A percentile compares a stretch with the other conserved stretches of the same genome.
Conservation (phyloP, 2,329 filamentous ascomycete genomes). For the Stagonosporopsis cucurbitacearum region DNA sequence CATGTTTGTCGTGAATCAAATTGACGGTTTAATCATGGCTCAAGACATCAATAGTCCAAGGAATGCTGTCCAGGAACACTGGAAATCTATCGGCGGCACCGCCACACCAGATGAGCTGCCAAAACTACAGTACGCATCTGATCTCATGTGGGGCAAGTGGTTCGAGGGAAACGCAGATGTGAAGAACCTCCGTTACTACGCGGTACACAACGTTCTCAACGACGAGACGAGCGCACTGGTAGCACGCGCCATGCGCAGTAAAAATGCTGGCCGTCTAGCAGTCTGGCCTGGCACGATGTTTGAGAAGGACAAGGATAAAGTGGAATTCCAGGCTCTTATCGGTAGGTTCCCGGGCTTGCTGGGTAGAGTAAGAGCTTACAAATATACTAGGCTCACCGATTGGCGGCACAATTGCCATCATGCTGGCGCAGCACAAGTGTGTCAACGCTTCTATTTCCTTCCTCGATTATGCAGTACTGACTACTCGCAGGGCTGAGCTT, state of each 20-base stretch:
- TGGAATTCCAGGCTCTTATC: slow-evolving; percentile 28
- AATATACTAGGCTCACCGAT: slow-evolving; percentile 24
- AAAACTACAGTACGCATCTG: slow-evolving; percentile 21
- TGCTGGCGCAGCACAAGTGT: slow-evolving; percentile 25
- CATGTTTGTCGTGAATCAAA: slow-evolving; percentile 22
- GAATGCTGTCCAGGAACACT: slow-evolving; percentile 1
- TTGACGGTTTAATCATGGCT: slow-evolving; percentile 21
- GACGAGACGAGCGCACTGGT: slow-evolving; percentile 21
- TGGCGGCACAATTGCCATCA: slow-evolving; percentile 22
- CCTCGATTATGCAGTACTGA: background rate
- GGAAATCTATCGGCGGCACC: slow-evolving; percentile 14
- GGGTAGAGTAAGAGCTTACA: background rate
- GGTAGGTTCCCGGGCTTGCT: slow-evolving; percentile 14
- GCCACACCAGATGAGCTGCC: slow-evolving; percentile 27
- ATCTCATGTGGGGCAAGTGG: slow-evolving; percentile 35
- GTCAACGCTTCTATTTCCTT: background rate
- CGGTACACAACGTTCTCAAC: slow-evolving; percentile 23
- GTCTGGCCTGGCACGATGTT: slow-evolving; percentile 31
- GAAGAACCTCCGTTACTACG: slow-evolving; percentile 28
- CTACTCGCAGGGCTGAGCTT: slow-evolving; percentile 9
- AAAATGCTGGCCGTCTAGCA: background rate
- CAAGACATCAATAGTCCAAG: slow-evolving; percentile 18
- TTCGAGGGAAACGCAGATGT: slow-evolving; percentile 21
- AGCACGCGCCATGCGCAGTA: slow-evolving; percentile 23
- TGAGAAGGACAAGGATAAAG: slow-evolving; percentile 11